phyloP scores from a whole-genome alignment of 768 basidiomycete species.

The Russula lepida region DNA sequence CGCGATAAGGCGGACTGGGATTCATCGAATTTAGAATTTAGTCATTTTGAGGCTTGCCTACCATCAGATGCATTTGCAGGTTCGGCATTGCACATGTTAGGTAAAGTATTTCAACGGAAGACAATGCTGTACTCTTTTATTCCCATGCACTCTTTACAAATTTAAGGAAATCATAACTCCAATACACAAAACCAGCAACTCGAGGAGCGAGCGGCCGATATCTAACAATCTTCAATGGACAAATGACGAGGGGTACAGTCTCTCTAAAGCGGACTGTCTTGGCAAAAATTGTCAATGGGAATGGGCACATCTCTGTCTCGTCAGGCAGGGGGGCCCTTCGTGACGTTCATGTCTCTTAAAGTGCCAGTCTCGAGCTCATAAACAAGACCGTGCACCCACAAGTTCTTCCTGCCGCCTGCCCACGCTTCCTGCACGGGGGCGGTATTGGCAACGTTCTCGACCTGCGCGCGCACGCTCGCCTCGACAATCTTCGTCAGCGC shows the following conservation, averaged over 20 bases:
- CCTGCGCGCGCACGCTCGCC: slow-evolving; percentile 23
- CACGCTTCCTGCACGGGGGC: slow-evolving; percentile 25
- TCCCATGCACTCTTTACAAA: not conserved
- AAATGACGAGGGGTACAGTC: not conserved
- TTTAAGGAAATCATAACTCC: not conserved
- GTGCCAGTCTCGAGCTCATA: slow-evolving; percentile 28
- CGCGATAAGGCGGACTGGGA: too few species aligned
- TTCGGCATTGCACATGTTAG: too few species aligned
- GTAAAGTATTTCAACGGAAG: too few species aligned
- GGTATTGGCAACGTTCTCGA: slow-evolving; percentile 23
- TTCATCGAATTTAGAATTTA: too few species aligned
- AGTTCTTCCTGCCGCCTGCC: slow-evolving; percentile 29
- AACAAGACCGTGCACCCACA: slow-evolving; percentile 51
- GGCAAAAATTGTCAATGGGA: not conserved
- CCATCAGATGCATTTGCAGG: too few species aligned
- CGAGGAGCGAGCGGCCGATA: not conserved
- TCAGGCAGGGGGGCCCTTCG: not conserved
- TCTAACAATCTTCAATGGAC: too few species aligned
- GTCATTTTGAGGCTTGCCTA: too few species aligned
- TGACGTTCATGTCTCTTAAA: slow-evolving; percentile 25
- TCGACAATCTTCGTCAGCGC: slow-evolving; percentile 25
- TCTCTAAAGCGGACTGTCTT: not conserved
- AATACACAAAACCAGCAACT: not conserved
- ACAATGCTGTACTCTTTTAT: not conserved
- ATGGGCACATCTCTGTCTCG: not conserved